These are phyloP conservation scores for Penicillium fuscoglaucum DNA, from an alignment of 2,329 filamentous ascomycete genomes.

Conservation along the genomic window DNA sequence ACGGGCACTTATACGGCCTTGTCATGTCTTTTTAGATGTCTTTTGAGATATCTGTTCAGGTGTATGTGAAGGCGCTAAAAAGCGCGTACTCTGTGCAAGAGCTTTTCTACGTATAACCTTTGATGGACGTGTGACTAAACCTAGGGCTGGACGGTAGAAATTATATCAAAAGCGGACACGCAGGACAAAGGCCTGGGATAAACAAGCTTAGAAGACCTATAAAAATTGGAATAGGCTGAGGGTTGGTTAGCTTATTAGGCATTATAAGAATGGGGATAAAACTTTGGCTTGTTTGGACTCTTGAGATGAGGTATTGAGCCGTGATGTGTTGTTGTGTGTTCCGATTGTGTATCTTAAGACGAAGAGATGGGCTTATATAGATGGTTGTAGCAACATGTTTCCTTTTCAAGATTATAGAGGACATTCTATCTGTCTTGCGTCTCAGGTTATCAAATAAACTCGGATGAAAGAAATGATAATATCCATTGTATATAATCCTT, in stretches of 20 bases:
- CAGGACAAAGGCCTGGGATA: too few relatives aligned
- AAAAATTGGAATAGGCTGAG: not conserved
- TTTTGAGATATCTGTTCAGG: too few relatives aligned
- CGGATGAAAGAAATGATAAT: not conserved
- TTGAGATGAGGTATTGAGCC: not conserved
- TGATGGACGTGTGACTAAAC: not conserved
- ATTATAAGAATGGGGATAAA: not conserved
- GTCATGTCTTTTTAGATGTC: too few relatives aligned
- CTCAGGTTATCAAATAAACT: not conserved
- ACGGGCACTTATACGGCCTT: too few relatives aligned
- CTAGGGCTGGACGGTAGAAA: too few relatives aligned
- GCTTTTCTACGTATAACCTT: too few relatives aligned
- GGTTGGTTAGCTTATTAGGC: not conserved
- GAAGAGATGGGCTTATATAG: not conserved
- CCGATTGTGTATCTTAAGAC: not conserved
- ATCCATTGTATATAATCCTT: not conserved
- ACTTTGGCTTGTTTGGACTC: not conserved
- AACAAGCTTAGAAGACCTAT: too few relatives aligned
- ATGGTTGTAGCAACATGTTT: too few relatives aligned
- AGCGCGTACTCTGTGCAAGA: too few relatives aligned
- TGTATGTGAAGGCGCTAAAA: too few relatives aligned
- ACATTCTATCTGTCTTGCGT: not conserved
- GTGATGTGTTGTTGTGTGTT: not conserved
- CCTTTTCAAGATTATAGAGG: not conserved
- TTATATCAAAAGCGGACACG: not conserved